Conservation (phyloP, 768 basidiomycete genomes). For the Mycena sanguinolenta region DNA sequence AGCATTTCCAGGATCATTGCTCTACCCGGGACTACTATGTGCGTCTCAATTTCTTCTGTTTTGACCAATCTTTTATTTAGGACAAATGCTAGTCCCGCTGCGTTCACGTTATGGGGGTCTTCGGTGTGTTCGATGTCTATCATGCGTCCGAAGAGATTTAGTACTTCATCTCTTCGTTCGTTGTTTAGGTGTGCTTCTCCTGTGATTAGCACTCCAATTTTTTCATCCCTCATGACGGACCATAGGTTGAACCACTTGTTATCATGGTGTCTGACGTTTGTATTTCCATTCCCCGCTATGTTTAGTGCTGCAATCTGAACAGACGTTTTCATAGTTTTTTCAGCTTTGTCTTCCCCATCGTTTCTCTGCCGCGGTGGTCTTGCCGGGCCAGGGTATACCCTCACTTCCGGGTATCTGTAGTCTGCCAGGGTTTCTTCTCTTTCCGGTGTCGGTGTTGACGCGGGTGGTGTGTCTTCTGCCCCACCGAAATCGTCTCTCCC, state of each 20-base stretch:
- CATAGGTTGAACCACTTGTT: slow-evolving; percentile 8
- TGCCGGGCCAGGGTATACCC: no score
- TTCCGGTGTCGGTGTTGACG: no score
- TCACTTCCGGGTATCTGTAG: no score
- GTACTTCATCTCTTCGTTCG: not conserved
- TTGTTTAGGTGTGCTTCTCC: slow-evolving; percentile 9
- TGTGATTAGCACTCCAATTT: not conserved
- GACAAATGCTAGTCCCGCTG: slow-evolving; percentile 1
- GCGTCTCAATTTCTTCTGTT: not conserved
- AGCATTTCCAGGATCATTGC: slow-evolving; percentile 14
- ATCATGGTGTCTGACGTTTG: not conserved
- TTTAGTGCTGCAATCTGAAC: slow-evolving; percentile 6
- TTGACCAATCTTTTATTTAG: slow-evolving; percentile 8
- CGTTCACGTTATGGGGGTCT: slow-evolving; percentile 12
- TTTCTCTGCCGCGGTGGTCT: no score
- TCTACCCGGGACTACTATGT: slow-evolving; percentile 27
- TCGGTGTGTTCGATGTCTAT: not conserved
- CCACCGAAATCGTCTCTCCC: no score
- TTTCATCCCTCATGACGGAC: slow-evolving; percentile 1
- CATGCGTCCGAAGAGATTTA: not conserved
- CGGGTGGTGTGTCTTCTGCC: no score
- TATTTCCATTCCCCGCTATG: not conserved
- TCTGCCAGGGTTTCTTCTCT: no score
- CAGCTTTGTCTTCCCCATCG: no score
- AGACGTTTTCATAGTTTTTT: slow-evolving; percentile 3